A percentile compares a stretch with the other conserved stretches of the same genome.
phyloP scores from a whole-genome alignment of 1,284 basidiomycete species.

The Ustilago xerochloae region DNA sequence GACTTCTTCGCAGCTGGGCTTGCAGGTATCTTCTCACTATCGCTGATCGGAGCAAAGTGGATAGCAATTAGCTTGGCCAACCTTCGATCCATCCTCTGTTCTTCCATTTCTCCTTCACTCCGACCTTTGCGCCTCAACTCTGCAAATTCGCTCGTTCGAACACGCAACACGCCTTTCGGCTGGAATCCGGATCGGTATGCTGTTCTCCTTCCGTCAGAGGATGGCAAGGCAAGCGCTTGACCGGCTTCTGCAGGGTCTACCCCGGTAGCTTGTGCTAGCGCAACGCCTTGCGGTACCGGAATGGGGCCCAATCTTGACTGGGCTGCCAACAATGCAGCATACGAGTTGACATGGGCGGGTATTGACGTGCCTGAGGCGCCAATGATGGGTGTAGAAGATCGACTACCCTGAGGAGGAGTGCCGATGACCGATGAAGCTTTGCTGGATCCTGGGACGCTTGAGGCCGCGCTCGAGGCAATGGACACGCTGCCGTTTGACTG shows the following conservation, averaged over 20 bases:
- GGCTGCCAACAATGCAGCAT: slow-evolving; percentile 46
- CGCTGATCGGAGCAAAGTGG: slow-evolving; percentile 38
- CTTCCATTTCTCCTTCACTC: slow-evolving; percentile 54
- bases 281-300: slow-evolving; percentile 50
- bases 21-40: slow-evolving; percentile 12
- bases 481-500: slow-evolving; percentile 10
- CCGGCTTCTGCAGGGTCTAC: background rate
- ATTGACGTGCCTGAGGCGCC: slow-evolving; percentile 31
- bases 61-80: slow-evolving; percentile 58
- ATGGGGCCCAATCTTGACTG: slow-evolving; percentile 44
- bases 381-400: slow-evolving; percentile 38
- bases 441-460: slow-evolving; percentile 30
- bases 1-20: slow-evolving; percentile 21
- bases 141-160: slow-evolving; percentile 49
- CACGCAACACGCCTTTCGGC: slow-evolving; percentile 56
- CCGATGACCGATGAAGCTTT: slow-evolving; percentile 24
- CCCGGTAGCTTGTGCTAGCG: slow-evolving; percentile 34
- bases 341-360: slow-evolving; percentile 47
- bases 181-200: slow-evolving; percentile 58
- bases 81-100: slow-evolving; percentile 60
- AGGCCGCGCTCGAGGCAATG: slow-evolving; percentile 18
- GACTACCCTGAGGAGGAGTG: slow-evolving; percentile 37
- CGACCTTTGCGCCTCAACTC: slow-evolving; percentile 23
- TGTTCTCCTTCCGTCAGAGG: slow-evolving; percentile 27
- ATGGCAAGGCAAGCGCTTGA: background rate